phyloP scores from a whole-genome alignment of 805 yeast genomes.

The Teunomyces tritomae region DNA sequence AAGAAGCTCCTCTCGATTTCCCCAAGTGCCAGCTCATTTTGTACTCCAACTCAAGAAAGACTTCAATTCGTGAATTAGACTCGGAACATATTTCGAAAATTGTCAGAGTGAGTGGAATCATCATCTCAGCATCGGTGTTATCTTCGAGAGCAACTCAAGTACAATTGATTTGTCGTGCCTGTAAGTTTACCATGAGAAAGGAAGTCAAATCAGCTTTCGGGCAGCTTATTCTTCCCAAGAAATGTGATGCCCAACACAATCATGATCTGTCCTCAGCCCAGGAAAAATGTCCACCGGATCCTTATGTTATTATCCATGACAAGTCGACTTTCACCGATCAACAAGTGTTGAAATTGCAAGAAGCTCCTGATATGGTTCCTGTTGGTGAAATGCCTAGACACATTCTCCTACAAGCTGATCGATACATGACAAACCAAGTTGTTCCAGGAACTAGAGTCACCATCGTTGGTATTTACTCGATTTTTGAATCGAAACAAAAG shows the following conservation, averaged over 20 bases:
- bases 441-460: conserved; percentile 96
- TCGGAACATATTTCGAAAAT: conserved; percentile 87
- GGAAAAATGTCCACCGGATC: conserved; percentile 81
- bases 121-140: conserved; percentile 86
- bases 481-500: conserved; percentile 67
- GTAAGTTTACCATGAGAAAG: conserved; percentile 75
- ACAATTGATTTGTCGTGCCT: conserved; percentile 81
- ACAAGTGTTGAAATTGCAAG: conserved; percentile 90
- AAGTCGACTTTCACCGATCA: conserved; percentile 93
- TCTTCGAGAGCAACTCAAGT: conserved; percentile 83
- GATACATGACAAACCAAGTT: conserved; percentile 84
- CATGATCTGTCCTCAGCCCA: conserved; percentile 43
- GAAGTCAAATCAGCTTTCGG: conserved; percentile 69
- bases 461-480: conserved; percentile 87
- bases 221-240: conserved; percentile 61
- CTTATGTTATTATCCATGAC: conserved; percentile 91
- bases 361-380: conserved; percentile 97
- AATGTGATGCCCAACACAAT: conserved; percentile 52
- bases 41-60: conserved; percentile 65
- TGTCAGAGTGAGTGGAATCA: conserved; percentile 87
- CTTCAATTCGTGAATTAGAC: conserved; percentile 77
- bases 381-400: conserved; percentile 99
- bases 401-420: conserved; percentile 79
- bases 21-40: conserved; percentile 84
- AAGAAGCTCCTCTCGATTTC: conserved; percentile 51